These are phyloP conservation scores for Musa schizocarpa DNA, from an alignment of 176 grass and related monocot species.

Conservation along the genomic window DNA sequence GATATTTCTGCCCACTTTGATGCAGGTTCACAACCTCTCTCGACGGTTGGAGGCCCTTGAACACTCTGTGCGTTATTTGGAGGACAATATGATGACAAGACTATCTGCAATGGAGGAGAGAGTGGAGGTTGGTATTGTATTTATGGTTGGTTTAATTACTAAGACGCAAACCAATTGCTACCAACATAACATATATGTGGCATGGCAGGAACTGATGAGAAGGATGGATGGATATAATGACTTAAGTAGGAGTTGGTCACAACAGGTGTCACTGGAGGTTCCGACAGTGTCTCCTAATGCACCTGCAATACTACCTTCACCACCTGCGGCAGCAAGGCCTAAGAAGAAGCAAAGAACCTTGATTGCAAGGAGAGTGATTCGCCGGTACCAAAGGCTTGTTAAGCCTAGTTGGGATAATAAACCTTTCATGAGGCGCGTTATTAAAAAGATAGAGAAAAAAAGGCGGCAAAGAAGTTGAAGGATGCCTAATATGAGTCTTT, in stretches of 20 bases:
- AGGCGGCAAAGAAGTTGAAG: neutral
- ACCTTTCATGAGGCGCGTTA: neutral
- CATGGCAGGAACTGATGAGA: constrained; percentile 1
- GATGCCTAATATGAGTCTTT: neutral
- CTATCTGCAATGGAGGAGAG: neutral
- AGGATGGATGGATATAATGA: constrained; percentile 1
- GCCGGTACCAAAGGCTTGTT: constrained; percentile 14
- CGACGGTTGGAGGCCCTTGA: neutral
- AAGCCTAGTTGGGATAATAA: constrained; percentile 15
- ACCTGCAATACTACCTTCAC: neutral
- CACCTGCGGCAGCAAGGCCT: neutral
- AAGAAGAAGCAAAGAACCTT: constrained; percentile 7
- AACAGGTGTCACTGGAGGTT: neutral
- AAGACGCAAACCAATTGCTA: neutral
- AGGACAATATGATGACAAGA: neutral
- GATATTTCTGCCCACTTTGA: neutral
- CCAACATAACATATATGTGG: neutral
- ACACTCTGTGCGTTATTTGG: constrained; percentile 1
- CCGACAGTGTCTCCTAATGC: neutral
- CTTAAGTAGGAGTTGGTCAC: constrained; percentile 6
- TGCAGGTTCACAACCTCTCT: constrained; percentile 10
- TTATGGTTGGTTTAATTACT: neutral
- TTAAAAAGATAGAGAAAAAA: neutral
- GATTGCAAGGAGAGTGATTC: constrained; percentile 6
- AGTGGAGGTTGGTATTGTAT: neutral